Base-by-base conservation (phyloP, 352 stramenopile species). In the Phytopythium cucurbitacearum region DNA sequence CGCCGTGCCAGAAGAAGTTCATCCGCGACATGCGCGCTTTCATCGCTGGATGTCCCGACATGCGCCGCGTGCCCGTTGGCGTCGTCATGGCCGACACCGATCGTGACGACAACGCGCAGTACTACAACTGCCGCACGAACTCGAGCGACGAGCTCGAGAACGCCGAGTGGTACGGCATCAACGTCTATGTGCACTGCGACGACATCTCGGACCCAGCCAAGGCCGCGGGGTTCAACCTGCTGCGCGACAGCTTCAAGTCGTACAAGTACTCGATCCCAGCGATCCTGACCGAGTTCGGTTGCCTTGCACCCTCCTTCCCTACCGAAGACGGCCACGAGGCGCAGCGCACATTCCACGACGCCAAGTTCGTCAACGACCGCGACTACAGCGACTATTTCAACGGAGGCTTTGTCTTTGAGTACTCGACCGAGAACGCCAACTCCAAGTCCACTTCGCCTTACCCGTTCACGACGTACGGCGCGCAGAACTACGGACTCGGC, bases 1-100 rank as follows among this genome's bases (percentile, higher is more conserved):
- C 77, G 32, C 73, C 87, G 35, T 96, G 87, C 60, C 83, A 94
- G 52, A 96, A 95, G 57, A 96, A 93, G 59, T 94, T 94, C 57
- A 65, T 96, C 39, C 69, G 75, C 0, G 87, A 95, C 66, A 96
- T 96, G 83, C 70, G 85, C 43, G 65, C 67, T 36, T 96, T 75
- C 65, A 77, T 94, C 28, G 45, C 62, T 7, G 69, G 54, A 4
- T 95, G 85, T 52, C 40, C 65, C n/a, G 57, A 28, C 16, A 77
- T 89, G 55, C 80, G 85, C 13, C 33, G 82, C 48, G 73, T 95
- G 32, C 83, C 87, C 1, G 71, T 96, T 13, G 85, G 87, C 7
- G 64, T 92, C 35, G 76, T 91, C 16, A 67, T 87, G 35, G 82
- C 82, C 13, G 78, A 92, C 60, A 67, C 65, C 3, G 41, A 89